Evolutionary conservation across 495 filamentous ascomycete species (phyloP).

Genomic region (Penicillium subrubescens): DNA sequence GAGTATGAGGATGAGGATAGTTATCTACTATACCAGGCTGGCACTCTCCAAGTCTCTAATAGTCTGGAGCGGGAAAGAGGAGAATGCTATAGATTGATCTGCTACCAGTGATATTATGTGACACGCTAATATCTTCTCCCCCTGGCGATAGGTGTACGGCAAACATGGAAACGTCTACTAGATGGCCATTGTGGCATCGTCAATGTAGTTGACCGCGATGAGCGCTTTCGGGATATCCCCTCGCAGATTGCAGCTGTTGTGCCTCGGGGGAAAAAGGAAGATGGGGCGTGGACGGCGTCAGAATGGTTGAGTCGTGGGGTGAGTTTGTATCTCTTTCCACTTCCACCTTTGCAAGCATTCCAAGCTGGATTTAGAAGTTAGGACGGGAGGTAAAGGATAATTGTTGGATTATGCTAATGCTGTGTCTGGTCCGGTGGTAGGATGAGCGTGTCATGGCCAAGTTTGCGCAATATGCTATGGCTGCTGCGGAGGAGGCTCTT

Average conservation of each 20-base stretch:
- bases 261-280: slow-evolving; percentile 56
- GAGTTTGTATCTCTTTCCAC: slow-evolving; percentile 11
- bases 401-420: not conserved
- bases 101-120: not conserved
- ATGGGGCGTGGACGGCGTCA: slow-evolving; percentile 69
- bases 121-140: not conserved
- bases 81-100: not conserved
- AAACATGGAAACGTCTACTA: slow-evolving; percentile 79
- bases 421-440: slow-evolving; percentile 30
- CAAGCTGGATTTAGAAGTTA: not conserved
- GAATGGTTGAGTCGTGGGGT: slow-evolving; percentile 73
- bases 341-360: not conserved
- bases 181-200: slow-evolving; percentile 78
- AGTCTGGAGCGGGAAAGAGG: not conserved
- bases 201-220: slow-evolving; percentile 61
- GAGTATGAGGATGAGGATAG: not conserved
- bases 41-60: not conserved
- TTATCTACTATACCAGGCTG: not conserved
- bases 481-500: slow-evolving; percentile 84
- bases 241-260: slow-evolving; percentile 85
- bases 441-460: slow-evolving; percentile 85
- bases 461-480: slow-evolving; percentile 90
- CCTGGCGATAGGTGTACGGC: slow-evolving; percentile 58
- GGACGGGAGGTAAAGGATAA: not conserved
- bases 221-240: slow-evolving; percentile 68